phyloP scores from a whole-genome alignment of 768 basidiomycete genomes.

The Inosperma sp. region DNA sequence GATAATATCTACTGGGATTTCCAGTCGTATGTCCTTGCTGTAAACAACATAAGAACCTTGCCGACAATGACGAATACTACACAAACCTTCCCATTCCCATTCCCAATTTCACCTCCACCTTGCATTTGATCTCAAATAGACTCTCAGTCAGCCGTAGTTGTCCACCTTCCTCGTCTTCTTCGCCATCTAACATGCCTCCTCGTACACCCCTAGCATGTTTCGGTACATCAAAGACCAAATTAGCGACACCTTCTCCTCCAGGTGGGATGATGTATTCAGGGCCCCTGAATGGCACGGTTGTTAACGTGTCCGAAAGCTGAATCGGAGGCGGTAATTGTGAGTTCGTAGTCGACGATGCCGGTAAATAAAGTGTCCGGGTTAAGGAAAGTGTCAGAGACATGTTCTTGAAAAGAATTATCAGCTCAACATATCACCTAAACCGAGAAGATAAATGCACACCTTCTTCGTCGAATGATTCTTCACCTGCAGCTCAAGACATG shows the following conservation, averaged over 20 bases:
- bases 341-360: conserved; percentile 26
- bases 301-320: conserved; percentile 62
- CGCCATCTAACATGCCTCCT: conserved; percentile 57
- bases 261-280: conserved; percentile 71
- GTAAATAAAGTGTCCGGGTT: conserved; percentile 55
- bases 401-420: conserved; percentile 43
- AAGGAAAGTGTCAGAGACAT: conserved; percentile 59
- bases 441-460: conserved; percentile 37
- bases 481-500: conserved; percentile 70
- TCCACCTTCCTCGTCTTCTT: conserved; percentile 31
- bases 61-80: background rate
- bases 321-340: conserved; percentile 35
- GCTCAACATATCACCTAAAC: conserved; percentile 6
- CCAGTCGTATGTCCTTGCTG: conserved; percentile 68
- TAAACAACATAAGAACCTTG: background rate
- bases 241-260: conserved; percentile 73
- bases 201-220: conserved; percentile 56
- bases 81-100: conserved; percentile 63
- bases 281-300: conserved; percentile 66
- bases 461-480: conserved; percentile 81
- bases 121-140: conserved; percentile 67
- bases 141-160: conserved; percentile 38
- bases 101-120: conserved; percentile 56
- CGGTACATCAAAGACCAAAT: conserved; percentile 78
- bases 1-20: conserved; percentile 58